A percentile compares a stretch with the other conserved stretches of the same genome.
Conservation (phyloP, 2,329 filamentous ascomycete species). For the Blastomyces parvus region DNA sequence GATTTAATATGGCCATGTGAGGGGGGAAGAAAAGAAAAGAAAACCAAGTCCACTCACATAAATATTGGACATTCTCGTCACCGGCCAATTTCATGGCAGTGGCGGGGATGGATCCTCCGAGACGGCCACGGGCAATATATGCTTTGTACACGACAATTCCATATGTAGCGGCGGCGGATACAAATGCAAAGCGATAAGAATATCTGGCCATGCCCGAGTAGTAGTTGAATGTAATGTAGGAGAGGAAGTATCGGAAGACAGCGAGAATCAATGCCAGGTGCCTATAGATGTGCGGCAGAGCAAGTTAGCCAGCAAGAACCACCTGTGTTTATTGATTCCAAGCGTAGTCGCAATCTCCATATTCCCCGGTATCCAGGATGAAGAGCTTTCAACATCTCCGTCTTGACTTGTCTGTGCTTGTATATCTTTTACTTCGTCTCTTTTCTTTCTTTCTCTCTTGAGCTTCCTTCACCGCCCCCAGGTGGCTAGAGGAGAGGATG, state of each 20-base stretch:
- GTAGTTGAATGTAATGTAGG: conserved; percentile 83
- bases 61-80: conserved; percentile 97
- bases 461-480: background rate
- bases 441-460: background rate
- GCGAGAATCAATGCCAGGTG: conserved; percentile 78
- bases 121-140: conserved; percentile 72
- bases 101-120: conserved; percentile 54
- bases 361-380: background rate
- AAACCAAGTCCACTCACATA: conserved; percentile 46
- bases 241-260: conserved; percentile 72
- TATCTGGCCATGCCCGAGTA: conserved; percentile 66
- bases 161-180: conserved; percentile 84
- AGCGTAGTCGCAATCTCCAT: background rate
- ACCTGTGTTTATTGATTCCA: background rate
- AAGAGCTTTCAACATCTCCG: background rate
- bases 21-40: too few species aligned
- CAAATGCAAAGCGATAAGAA: conserved; percentile 81
- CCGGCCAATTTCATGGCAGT: conserved; percentile 58
- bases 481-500: conserved; percentile 1
- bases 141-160: conserved; percentile 99
- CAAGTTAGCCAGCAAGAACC: conserved; percentile 10
- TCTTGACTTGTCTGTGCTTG: background rate
- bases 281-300: conserved; percentile 37
- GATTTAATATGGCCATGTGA: too few species aligned
- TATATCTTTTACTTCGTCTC: background rate